Percentiles rank a stretch among this genome's conserved stretches.
Evolutionary conservation across 495 filamentous ascomycete genomes (phyloP).

Genomic region (Stereocaulon alpinum): DNA sequence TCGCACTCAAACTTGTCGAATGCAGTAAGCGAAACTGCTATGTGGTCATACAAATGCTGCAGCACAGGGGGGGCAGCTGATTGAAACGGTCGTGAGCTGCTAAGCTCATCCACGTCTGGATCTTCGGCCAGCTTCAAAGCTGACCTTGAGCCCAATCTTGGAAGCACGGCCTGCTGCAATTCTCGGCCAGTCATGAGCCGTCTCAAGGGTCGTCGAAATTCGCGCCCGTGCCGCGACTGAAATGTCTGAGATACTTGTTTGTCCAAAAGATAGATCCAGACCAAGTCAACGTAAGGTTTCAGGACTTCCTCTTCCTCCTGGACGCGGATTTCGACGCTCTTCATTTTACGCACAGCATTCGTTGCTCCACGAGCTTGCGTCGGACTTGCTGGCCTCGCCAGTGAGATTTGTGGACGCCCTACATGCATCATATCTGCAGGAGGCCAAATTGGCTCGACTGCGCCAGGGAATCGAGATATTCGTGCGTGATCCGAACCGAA

Average conservation of each 20-base stretch:
- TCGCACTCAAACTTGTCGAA: conserved; percentile 78
- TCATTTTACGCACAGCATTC: conserved; percentile 35
- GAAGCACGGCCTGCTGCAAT: conserved; percentile 25
- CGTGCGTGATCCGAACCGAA: conserved; percentile 13
- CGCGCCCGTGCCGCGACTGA: conserved; percentile 11
- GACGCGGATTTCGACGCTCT: conserved; percentile 37
- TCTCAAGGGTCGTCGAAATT: conserved; percentile 26
- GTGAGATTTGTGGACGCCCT: conserved; percentile 20
- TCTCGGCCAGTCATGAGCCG: conserved; percentile 25
- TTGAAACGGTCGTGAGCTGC: neutral
- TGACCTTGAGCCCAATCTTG: conserved; percentile 6
- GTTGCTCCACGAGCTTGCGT: neutral
- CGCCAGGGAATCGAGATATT: conserved; percentile 44
- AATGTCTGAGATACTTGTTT: conserved; percentile 8
- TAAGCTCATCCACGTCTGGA: conserved; percentile 1
- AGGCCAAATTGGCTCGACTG: conserved; percentile 59
- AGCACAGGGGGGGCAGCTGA: conserved; percentile 44
- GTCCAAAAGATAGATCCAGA: conserved; percentile 23
- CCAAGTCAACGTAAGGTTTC: conserved; percentile 17
- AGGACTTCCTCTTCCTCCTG: conserved; percentile 36
- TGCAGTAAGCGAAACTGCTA: conserved; percentile 54
- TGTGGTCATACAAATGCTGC: conserved; percentile 45
- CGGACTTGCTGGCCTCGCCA: neutral
- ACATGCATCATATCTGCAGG: conserved; percentile 53
- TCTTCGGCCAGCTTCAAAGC: neutral